These are phyloP conservation scores for Cutaneotrichosporon dermatis DNA, from an alignment of 1,284 basidiomycete species.

Conservation along the genomic window DNA sequence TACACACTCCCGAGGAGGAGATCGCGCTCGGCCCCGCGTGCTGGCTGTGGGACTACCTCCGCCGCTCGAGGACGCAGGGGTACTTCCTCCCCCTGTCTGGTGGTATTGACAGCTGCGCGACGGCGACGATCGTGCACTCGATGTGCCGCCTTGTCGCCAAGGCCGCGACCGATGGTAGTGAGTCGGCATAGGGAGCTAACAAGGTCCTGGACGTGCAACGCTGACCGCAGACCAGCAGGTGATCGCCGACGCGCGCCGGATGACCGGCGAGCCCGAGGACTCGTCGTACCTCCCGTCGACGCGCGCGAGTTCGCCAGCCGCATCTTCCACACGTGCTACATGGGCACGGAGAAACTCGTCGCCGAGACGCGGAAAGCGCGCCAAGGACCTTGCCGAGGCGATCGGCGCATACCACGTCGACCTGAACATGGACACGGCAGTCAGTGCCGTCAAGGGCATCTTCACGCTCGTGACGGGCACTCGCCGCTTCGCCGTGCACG, in stretches of 20 bases:
- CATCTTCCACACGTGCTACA: constrained; percentile 97
- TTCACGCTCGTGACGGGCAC: constrained; percentile 76
- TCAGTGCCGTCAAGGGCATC: constrained; percentile 74
- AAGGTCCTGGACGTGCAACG: no score
- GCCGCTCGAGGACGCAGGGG: constrained; percentile 87
- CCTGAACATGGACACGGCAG: constrained; percentile 91
- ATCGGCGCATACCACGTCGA: constrained; percentile 96
- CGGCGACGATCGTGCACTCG: constrained; percentile 88
- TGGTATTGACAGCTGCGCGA: constrained; percentile 97
- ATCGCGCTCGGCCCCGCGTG: constrained; percentile 96
- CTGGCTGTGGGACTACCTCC: constrained; percentile 98
- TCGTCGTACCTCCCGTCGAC: constrained; percentile 80
- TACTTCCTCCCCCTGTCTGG: constrained; percentile 96
- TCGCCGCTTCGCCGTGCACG: constrained; percentile 86
- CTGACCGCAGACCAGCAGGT: constrained; percentile 67
- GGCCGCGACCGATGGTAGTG: constrained; percentile 67
- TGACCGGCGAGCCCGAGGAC: constrained; percentile 73
- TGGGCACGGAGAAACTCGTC: constrained; percentile 98
- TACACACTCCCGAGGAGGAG: constrained; percentile 94
- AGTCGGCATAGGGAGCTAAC: constrained; percentile 22
- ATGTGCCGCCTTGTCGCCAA: constrained; percentile 89
- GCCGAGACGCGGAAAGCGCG: constrained; percentile 79
- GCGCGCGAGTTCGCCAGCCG: constrained; percentile 77
- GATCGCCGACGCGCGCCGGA: constrained; percentile 82
- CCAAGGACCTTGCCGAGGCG: constrained; percentile 76